Base-by-base conservation (phyloP, 352 stramenopile species). In the Globisporangium irregulare region DNA sequence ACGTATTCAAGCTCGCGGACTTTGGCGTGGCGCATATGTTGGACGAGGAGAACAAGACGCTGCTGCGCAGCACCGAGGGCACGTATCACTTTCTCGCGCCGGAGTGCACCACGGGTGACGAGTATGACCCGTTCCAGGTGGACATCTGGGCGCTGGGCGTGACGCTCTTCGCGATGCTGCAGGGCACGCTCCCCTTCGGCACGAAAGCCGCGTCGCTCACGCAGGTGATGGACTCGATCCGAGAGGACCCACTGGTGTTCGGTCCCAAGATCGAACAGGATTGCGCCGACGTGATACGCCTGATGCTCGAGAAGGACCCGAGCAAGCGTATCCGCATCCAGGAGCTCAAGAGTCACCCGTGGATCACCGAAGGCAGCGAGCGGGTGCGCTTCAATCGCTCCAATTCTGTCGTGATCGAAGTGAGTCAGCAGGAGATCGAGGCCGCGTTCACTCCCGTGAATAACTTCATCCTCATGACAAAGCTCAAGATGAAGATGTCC, bases 21-120 rank as follows among this genome's bases (percentile, higher is more conserved):
- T 93, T 93, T 69, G 86, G 86, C 22, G 87, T 91, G 32, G 85
- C 86, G n/a, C 66, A 89, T 61, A 89, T 90, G 72, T 76, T 82
- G 7, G 73, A 81, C 38, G 69, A 75, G 3, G 74, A 73, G 15
- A 72, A 81, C 25, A 78, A 75, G 43, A 70, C 74, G 29, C 62
- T 67, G 41, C 74, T 96, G 29, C 86, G 84, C 3, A 90, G 87
- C 69, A 96, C 89, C 0, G 87, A 92, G 69, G 89, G 89, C 53
- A 95, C 89, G n/a, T 95, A 95, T 62, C 84, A 93, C 66, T 97
- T 95, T 50, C 76, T 95, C 7, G 88, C 82, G 0, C 89, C 89
- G 0, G 89, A 97, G 69, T 93, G 84, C 67, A 93, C 87, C 4
- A 90, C 77, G 0, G 88, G 87, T 4, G 72, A 93, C 1, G 78